A percentile compares a stretch with the other conserved stretches of the same genome.
Conservation (phyloP, 1,284 basidiomycete genomes). For the Phaffia rhodozyma region DNA sequence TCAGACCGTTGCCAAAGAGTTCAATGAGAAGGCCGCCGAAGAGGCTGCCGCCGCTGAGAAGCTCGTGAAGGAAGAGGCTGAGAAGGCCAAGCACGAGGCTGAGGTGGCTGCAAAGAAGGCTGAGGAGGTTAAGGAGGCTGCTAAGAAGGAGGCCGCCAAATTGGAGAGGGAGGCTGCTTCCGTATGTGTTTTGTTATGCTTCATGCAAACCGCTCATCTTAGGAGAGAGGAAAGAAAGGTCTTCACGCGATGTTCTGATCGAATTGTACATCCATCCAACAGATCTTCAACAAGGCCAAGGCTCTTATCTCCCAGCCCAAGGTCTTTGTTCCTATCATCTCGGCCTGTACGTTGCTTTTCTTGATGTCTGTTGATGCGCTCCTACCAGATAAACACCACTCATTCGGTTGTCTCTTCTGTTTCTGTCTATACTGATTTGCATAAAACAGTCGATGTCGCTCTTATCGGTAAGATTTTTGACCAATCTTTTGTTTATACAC, state of each 20-base stretch:
- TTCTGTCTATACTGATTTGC: neutral
- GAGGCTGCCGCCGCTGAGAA: neutral
- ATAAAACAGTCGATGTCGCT: too few relatives aligned
- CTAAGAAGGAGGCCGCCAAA: constrained; percentile 1
- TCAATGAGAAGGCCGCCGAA: neutral
- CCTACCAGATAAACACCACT: neutral
- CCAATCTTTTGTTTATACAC: neutral
- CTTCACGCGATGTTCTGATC: too few relatives aligned
- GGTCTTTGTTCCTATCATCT: constrained; percentile 15
- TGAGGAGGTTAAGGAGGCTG: constrained; percentile 6
- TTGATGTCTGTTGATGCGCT: neutral
- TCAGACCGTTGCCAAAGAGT: neutral
- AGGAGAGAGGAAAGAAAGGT: neutral
- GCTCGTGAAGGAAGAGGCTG: neutral
- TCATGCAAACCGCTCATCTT: neutral
- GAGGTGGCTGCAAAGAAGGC: neutral
- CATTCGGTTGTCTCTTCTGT: neutral
- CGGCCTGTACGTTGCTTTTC: constrained; percentile 1
- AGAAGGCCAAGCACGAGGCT: constrained; percentile 10
- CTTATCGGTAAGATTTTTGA: too few relatives aligned
- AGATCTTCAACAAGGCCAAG: constrained; percentile 7
- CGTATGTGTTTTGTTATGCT: neutral
- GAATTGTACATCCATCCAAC: neutral
- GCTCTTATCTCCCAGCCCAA: constrained; percentile 10
- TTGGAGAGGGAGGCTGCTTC: constrained; percentile 6